Evolutionary conservation across 768 basidiomycete genomes (phyloP).

Genomic region (Kockovaella imperatae): DNA sequence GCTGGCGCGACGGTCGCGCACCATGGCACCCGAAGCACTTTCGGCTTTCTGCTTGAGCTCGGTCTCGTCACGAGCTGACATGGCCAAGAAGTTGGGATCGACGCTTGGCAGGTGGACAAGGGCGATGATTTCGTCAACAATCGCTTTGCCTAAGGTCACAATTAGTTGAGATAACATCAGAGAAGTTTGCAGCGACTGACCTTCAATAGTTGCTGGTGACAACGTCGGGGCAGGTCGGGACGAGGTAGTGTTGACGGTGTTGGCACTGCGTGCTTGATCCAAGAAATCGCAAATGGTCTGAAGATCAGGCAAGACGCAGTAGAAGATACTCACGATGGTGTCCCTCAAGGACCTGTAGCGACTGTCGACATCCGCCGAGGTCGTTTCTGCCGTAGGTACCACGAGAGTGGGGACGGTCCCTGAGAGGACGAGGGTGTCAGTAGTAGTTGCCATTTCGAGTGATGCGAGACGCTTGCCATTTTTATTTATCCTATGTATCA

Average conservation of each 20-base stretch:
- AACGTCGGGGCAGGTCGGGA: conserved; percentile 65
- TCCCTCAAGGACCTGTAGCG: conserved; percentile 74
- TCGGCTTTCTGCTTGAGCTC: conserved; percentile 53
- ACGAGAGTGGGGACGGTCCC: conserved; percentile 74
- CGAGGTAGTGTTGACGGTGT: conserved; percentile 65
- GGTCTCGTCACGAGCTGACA: conserved; percentile 56
- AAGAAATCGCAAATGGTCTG: conserved; percentile 72
- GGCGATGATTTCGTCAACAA: conserved; percentile 50
- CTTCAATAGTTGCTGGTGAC: conserved; percentile 72
- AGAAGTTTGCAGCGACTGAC: conserved; percentile 37
- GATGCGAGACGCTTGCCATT: conserved; percentile 51
- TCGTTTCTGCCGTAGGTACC: conserved; percentile 70
- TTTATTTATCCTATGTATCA: conserved; percentile 58
- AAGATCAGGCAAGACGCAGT: background rate
- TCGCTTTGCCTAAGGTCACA: conserved; percentile 28
- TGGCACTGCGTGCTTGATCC: conserved; percentile 67
- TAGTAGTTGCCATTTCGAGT: background rate
- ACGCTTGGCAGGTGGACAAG: conserved; percentile 59
- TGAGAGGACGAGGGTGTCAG: no score
- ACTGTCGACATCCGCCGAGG: conserved; percentile 61
- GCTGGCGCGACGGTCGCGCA: conserved; percentile 52
- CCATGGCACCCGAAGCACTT: conserved; percentile 38
- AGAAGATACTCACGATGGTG: conserved; percentile 52
- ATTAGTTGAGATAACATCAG: background rate
- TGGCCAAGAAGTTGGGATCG: conserved; percentile 56